phyloP scores from a whole-genome alignment of 441 rosid genomes.

The Gossypium davidsonii region DNA sequence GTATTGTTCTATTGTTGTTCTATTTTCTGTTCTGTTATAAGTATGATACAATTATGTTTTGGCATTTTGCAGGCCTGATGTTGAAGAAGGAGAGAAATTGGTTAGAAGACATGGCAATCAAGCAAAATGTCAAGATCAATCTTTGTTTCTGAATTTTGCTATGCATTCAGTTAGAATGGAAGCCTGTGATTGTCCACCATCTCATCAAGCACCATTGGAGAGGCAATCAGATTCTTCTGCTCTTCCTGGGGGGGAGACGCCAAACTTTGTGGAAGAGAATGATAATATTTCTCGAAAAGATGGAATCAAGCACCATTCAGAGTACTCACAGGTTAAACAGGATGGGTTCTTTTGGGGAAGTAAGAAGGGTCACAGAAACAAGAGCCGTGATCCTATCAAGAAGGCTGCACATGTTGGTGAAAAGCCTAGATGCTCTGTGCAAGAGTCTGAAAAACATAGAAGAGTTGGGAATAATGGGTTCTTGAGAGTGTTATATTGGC shows the following conservation, averaged over 20 bases:
- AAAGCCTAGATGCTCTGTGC: conserved; percentile 57
- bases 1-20: conserved; percentile 19
- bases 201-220: conserved; percentile 45
- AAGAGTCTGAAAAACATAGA: conserved; percentile 77
- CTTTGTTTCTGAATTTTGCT: conserved; percentile 84
- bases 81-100: conserved; percentile 86
- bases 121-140: conserved; percentile 75
- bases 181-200: conserved; percentile 93
- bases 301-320: conserved; percentile 32
- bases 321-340: conserved; percentile 46
- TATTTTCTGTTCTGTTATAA: neutral
- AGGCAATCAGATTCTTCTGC: conserved; percentile 49
- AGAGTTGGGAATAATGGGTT: conserved; percentile 68
- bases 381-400: conserved; percentile 42
- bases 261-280: conserved; percentile 39
- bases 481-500: conserved; percentile 82
- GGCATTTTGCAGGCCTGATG: conserved; percentile 62
- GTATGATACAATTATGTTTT: conserved; percentile 8
- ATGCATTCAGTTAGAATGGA: conserved; percentile 98
- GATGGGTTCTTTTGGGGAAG: conserved; percentile 52
- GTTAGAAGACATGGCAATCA: conserved; percentile 67
- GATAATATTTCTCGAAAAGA: conserved; percentile 36
- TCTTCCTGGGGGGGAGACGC: conserved; percentile 44
- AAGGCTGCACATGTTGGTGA: conserved; percentile 70
- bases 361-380: conserved; percentile 48